These are phyloP conservation scores for Gentiana macrophylla DNA, from an alignment of 257 asterid genomes.

Conservation along the genomic window DNA sequence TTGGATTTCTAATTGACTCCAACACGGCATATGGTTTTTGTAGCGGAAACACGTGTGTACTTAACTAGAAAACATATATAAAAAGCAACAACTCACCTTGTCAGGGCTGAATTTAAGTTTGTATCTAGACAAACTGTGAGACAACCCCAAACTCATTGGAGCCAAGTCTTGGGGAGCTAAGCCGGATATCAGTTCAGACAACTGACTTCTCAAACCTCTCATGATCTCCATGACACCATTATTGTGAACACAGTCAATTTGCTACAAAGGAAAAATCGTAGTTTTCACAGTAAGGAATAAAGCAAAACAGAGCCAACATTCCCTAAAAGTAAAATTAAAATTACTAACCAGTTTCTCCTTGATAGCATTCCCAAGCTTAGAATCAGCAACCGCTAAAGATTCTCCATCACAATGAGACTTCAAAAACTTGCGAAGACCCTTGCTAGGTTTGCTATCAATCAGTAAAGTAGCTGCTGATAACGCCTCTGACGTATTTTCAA, in stretches of 20 bases:
- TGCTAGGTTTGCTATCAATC: constrained; percentile 64
- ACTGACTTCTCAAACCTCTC: constrained; percentile 85
- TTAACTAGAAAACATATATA: no score
- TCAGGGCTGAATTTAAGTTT: constrained; percentile 88
- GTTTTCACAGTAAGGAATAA: background rate
- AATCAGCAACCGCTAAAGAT: constrained; percentile 71
- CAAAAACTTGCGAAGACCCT: constrained; percentile 64
- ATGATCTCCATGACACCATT: constrained; percentile 76
- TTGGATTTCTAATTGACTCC: no score
- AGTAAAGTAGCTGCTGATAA: constrained; percentile 56
- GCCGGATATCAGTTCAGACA: constrained; percentile 71
- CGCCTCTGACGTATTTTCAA: constrained; percentile 76
- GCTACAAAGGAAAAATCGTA: constrained; percentile 24
- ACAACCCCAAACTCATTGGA: constrained; percentile 87
- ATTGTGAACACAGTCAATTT: constrained; percentile 83
- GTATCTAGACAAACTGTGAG: constrained; percentile 81
- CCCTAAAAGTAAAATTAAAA: background rate
- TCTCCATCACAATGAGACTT: constrained; percentile 63
- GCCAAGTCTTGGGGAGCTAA: constrained; percentile 74
- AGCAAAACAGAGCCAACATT: background rate
- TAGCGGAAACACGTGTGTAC: no score
- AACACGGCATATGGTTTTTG: no score
- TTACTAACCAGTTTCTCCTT: constrained; percentile 75
- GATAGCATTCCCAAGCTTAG: constrained; percentile 70
- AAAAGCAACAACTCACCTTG: constrained; percentile 31